phyloP scores from a whole-genome alignment of 352 stramenopile species.

The Globisporangium canariense region DNA sequence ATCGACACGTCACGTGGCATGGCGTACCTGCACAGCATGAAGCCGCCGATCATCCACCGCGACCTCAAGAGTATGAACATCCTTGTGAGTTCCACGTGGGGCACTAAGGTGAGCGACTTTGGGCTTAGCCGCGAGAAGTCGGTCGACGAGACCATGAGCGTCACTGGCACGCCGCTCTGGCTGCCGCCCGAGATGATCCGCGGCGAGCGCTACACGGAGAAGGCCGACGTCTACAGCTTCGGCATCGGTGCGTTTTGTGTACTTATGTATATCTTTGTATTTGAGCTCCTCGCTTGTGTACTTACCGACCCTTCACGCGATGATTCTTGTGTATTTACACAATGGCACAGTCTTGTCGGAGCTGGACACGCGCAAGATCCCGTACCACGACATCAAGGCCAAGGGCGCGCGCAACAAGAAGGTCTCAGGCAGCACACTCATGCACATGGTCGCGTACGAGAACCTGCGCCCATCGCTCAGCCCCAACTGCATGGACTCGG shows the following conservation, averaged over 20 bases:
- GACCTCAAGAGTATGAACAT: slow-evolving; percentile 96
- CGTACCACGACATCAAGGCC: slow-evolving; percentile 87
- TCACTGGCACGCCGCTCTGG: slow-evolving; percentile 82
- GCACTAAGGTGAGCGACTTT: slow-evolving; percentile 97
- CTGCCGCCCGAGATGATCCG: slow-evolving; percentile 88
- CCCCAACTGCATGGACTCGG: slow-evolving; percentile 79
- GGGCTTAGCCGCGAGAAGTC: slow-evolving; percentile 96
- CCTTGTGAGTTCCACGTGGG: slow-evolving; percentile 84
- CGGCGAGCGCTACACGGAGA: slow-evolving; percentile 85
- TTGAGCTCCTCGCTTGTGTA: background rate
- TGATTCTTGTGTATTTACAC: background rate
- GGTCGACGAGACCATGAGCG: slow-evolving; percentile 93
- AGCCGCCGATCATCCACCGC: slow-evolving; percentile 98
- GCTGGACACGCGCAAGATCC: slow-evolving; percentile 83
- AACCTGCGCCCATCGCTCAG: slow-evolving; percentile 82
- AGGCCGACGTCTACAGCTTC: slow-evolving; percentile 88
- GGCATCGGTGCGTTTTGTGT: slow-evolving; percentile 59
- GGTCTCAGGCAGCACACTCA: slow-evolving; percentile 79
- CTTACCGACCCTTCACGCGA: slow-evolving; percentile 8
- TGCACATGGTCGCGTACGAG: slow-evolving; percentile 90
- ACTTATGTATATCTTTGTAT: slow-evolving; percentile 7
- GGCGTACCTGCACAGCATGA: slow-evolving; percentile 97
- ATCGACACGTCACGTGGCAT: slow-evolving; percentile 94
- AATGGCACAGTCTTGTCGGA: slow-evolving; percentile 65
- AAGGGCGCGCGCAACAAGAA: slow-evolving; percentile 82